Evolutionary conservation across 2,329 filamentous ascomycete species (phyloP).

Genomic region (Exophiala mesophila): DNA sequence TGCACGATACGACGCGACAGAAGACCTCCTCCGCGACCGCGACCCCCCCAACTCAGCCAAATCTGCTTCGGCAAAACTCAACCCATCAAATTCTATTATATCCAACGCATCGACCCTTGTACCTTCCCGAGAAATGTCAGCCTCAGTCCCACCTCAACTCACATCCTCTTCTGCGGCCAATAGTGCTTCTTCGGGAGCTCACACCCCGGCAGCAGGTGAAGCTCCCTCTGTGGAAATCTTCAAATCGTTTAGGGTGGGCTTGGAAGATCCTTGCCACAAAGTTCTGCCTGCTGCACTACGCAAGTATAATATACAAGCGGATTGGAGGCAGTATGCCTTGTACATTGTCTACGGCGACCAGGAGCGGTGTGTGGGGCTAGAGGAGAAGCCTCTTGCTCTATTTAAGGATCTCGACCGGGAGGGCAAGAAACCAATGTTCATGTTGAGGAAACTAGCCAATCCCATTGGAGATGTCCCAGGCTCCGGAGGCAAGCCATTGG

Average conservation of each 20-base stretch:
- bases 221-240: slow-evolving; percentile 77
- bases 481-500: slow-evolving; percentile 8
- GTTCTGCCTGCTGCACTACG: slow-evolving; percentile 91
- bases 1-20: slow-evolving; percentile 37
- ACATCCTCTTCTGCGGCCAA: slow-evolving; percentile 13
- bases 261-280: slow-evolving; percentile 97
- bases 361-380: slow-evolving; percentile 83
- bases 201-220: slow-evolving; percentile 17
- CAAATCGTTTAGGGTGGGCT: slow-evolving; percentile 96
- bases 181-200: slow-evolving; percentile 12
- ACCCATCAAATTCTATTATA: slow-evolving; percentile 20
- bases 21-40: slow-evolving; percentile 34
- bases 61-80: slow-evolving; percentile 20
- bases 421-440: slow-evolving; percentile 98
- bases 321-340: slow-evolving; percentile 93
- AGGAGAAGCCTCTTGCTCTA: slow-evolving; percentile 89
- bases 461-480: slow-evolving; percentile 17
- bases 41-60: slow-evolving; percentile 27
- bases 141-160: slow-evolving; percentile 22
- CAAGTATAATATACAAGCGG: slow-evolving; percentile 97
- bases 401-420: slow-evolving; percentile 98
- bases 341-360: slow-evolving; percentile 99
- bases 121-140: slow-evolving; percentile 22
- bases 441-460: slow-evolving; percentile 68
- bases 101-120: slow-evolving; percentile 25